Base-by-base conservation (phyloP, 73 alveolate species). In the Paramecium biaurelia region DNA sequence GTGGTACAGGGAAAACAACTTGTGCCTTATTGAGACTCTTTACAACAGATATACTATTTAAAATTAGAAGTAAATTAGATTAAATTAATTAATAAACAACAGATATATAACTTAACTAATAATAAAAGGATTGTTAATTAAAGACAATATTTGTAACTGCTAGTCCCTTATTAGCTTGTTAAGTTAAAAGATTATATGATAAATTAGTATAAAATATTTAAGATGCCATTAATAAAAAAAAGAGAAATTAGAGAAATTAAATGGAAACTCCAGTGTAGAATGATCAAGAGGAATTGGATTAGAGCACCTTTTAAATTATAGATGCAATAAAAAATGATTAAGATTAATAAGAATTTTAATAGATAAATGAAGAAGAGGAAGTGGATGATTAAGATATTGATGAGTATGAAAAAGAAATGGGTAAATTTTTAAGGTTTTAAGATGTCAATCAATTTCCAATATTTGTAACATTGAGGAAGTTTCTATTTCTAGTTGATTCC, bases 1-100 rank as follows among this genome's bases (percentile, higher is more conserved):
- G 98, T 30, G 99, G 99, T 18, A 97, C 99, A 0, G 99, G 99
- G 11, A 97, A 97, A 82, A 97, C 99, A 7, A 95, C 98, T 12
- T 85, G 97, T 42, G 92, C 98, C 24, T 85, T 96, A 11, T 88
- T 97, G 12, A 85, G 98, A 68, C 74, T 97, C 37, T 93, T 97
- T 43, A 85, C 98, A n/a, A 57, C 92, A 70, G 99, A 97, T 28
- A 74, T 95, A 6, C 93, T 96, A 35, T 97, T 89, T 70, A 93
- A 82, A 42, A 41, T 67, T 24, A 67, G 94, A 45, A 47, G 56
- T 11, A 45, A 42, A 20, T 53, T 76, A 35, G 53, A 42, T 57
- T 74, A 76, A 24, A 43, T 45, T 15, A 56, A 57, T 42, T 57
- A 42, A 30, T 35, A 30, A 23, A 92, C 74, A 45, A 21, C 53